Base-by-base conservation (phyloP, 768 basidiomycete genomes). In the Nidularia sp. region DNA sequence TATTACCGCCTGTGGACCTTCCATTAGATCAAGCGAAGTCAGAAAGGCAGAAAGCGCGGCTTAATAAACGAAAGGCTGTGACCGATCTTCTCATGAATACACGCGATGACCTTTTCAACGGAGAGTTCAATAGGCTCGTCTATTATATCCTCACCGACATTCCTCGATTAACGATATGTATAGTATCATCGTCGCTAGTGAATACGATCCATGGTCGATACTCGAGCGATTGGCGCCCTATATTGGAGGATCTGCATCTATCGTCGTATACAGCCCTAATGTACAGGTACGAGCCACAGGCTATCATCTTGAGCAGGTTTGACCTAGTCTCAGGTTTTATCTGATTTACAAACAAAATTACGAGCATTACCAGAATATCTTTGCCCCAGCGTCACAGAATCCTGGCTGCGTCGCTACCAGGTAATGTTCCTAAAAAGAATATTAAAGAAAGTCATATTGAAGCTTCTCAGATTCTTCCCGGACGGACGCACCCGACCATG, bases 401-500 rank as follows among this genome's bases (percentile, higher is more conserved):
- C 83, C 8, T 98, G 90, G 88, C 67, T 92, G 41, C 83, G 96
- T 31, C 80, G 83, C 56, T 99, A 98, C 71, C 96, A 98, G 66
- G 83, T 83, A 53, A 18, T 18, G 18, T 18, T 18, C 18, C 18
- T 18, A 18, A 18, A 18, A 18, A 18, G 18, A 18, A 18, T 18
- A 18, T 18, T 18, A 18, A 18, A 18, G 1, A 1, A 18, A 18
- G 18, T 18, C 18, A 18, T 18, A 18, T 18, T 18, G 18, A 18
- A 1, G 18, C 18, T 18, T 18, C 45, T 39, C 6, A 81, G 72
- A 86, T 94, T 12, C 76, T 99, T n/a, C 97, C 97, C 22, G 96
- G 97, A 22, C 80, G 97, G 34, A 96, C 92, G 39, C 97, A 99
- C 71, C 97, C 97, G 3, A 84, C 81, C 57, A 98, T 99, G 97